phyloP scores from a whole-genome alignment of 2,329 filamentous ascomycete species.

The Ophiocordyceps polyrhachis-furcata region DNA sequence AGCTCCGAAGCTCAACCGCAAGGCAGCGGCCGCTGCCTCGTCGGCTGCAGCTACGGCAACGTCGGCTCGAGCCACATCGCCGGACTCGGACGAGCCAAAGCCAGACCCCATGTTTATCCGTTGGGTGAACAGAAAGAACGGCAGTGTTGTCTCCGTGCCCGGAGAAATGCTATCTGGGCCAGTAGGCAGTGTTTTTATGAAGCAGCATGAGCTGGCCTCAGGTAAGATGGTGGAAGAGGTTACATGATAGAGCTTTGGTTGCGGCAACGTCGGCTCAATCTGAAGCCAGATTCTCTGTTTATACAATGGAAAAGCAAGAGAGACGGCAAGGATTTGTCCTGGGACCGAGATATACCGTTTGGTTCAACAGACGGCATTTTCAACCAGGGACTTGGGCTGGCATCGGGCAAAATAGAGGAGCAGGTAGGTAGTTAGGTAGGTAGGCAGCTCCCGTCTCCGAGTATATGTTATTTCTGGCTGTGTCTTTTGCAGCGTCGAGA shows the following conservation, averaged over 20 bases:
- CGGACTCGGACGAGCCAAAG: conserved; percentile 26
- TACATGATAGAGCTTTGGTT: conserved; percentile 12
- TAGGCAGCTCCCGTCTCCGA: too few relatives aligned
- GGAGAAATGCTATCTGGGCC: conserved; percentile 49
- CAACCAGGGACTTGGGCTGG: too few relatives aligned
- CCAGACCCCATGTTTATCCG: conserved; percentile 45
- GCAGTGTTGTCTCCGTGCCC: conserved; percentile 44
- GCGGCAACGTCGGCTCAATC: neutral
- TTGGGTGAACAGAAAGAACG: conserved; percentile 50
- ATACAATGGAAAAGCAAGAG: too few relatives aligned
- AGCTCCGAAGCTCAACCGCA: conserved; percentile 52
- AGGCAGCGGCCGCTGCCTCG: conserved; percentile 16
- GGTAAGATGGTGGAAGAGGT: conserved; percentile 39
- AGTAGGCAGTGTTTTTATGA: conserved; percentile 37
- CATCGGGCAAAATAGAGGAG: too few relatives aligned
- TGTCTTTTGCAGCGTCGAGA: too few relatives aligned
- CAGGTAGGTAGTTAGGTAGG: neutral
- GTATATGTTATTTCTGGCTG: too few relatives aligned
- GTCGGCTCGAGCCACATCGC: conserved; percentile 23
- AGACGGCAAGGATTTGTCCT: too few relatives aligned
- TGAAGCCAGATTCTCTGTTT: neutral
- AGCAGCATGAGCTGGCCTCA: conserved; percentile 9
- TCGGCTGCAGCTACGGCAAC: conserved; percentile 9
- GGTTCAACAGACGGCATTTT: too few relatives aligned
- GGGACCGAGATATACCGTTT: too few relatives aligned